Conservation (phyloP, 1,139 yeast species). For the Suhomyces guaymorum region DNA sequence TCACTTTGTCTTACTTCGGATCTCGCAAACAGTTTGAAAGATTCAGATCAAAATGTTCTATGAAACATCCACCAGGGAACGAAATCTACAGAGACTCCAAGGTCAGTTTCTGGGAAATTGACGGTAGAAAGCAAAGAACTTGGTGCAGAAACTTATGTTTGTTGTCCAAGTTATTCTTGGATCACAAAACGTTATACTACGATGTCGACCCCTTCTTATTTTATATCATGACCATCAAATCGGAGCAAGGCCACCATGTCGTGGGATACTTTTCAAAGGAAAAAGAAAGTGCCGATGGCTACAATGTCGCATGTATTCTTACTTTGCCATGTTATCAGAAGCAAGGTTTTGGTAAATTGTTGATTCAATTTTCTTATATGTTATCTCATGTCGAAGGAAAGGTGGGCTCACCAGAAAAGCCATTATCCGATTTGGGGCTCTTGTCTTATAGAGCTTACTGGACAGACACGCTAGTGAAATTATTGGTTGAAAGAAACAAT, state of each 20-base stretch:
- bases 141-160: slow-evolving; percentile 96
- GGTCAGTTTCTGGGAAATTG: slow-evolving; percentile 86
- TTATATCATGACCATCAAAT: slow-evolving; percentile 90
- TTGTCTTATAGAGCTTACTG: slow-evolving; percentile 93
- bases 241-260: slow-evolving; percentile 87
- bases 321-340: slow-evolving; percentile 96
- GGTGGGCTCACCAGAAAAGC: slow-evolving; percentile 96
- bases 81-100: slow-evolving; percentile 89
- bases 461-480: slow-evolving; percentile 84
- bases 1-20: slow-evolving; percentile 84
- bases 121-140: slow-evolving; percentile 90
- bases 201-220: slow-evolving; percentile 97
- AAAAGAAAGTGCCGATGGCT: slow-evolving; percentile 93
- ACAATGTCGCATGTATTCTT: slow-evolving; percentile 94
- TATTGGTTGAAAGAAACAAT: slow-evolving; percentile 63
- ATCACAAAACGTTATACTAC: slow-evolving; percentile 91
- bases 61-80: slow-evolving; percentile 96
- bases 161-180: slow-evolving; percentile 82
- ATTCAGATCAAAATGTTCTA: slow-evolving; percentile 79
- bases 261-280: slow-evolving; percentile 97
- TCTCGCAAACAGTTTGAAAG: slow-evolving; percentile 89
- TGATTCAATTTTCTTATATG: slow-evolving; percentile 92
- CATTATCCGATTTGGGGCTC: slow-evolving; percentile 90
- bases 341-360: slow-evolving; percentile 86
- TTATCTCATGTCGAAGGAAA: slow-evolving; percentile 84